A percentile compares a stretch with the other conserved stretches of the same genome.
These are phyloP conservation scores for Daldinia eschscholtzii DNA, from an alignment of 2,329 filamentous ascomycete genomes.

Conservation along the genomic window DNA sequence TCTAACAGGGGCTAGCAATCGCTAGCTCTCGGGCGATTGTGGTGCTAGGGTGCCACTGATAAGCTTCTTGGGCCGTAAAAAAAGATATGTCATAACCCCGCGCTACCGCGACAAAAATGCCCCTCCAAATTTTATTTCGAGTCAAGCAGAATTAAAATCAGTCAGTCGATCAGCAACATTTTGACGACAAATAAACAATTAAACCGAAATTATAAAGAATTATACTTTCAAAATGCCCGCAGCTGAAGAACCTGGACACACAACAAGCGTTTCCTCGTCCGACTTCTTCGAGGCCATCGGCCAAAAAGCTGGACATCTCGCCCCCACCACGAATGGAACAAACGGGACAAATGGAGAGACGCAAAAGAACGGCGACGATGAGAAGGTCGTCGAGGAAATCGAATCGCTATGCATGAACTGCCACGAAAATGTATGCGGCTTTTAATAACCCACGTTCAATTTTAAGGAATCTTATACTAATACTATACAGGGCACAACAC, in stretches of 20 bases:
- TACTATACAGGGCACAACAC: slow-evolving; percentile 77
- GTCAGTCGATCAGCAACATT: slow-evolving; percentile 9
- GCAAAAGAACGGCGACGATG: slow-evolving; percentile 58
- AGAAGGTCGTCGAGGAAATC: slow-evolving; percentile 73
- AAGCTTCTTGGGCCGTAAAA: slow-evolving; percentile 7
- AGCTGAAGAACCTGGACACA: slow-evolving; percentile 55
- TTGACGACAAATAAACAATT: not conserved
- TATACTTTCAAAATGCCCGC: slow-evolving; percentile 57
- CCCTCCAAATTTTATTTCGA: slow-evolving; percentile 55
- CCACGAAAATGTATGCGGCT: slow-evolving; percentile 74
- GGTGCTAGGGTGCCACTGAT: slow-evolving; percentile 29
- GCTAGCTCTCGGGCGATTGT: slow-evolving; percentile 33
- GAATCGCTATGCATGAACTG: slow-evolving; percentile 91
- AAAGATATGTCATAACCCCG: slow-evolving; percentile 55
- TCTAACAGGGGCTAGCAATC: slow-evolving; percentile 33
- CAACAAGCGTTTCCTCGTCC: slow-evolving; percentile 51
- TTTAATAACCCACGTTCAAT: not conserved
- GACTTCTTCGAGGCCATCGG: slow-evolving; percentile 75
- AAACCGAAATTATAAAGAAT: not conserved
- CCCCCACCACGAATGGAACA: slow-evolving; percentile 53
- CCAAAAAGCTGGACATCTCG: slow-evolving; percentile 68
- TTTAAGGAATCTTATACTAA: slow-evolving; percentile 8
- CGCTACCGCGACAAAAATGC: slow-evolving; percentile 52
- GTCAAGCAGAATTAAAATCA: slow-evolving; percentile 27
- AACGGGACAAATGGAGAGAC: slow-evolving; percentile 49